Evolutionary conservation across 495 filamentous ascomycete species (phyloP).

Genomic region (Annulohypoxylon nitens): DNA sequence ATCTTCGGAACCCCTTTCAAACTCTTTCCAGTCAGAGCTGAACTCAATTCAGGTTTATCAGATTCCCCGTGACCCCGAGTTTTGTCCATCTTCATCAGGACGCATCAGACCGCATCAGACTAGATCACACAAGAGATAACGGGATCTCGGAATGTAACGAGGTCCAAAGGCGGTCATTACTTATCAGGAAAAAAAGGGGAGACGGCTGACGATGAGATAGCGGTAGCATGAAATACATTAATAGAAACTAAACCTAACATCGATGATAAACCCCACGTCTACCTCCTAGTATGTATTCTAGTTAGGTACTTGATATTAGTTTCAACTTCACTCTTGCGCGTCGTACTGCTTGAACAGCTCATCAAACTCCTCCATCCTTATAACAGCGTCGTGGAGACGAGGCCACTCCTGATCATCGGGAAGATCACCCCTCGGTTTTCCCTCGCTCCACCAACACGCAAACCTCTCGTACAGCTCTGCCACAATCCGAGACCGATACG

Average conservation of each 20-base stretch:
- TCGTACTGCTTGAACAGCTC: conserved; percentile 59
- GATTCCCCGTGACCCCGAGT: neutral
- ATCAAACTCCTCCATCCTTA: conserved; percentile 53
- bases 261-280: conserved; percentile 1
- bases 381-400: conserved; percentile 40
- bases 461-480: conserved; percentile 65
- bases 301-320: neutral
- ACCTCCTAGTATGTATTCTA: neutral
- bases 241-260: conserved; percentile 1
- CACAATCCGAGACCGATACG: conserved; percentile 56
- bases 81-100: conserved; percentile 1
- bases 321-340: conserved; percentile 14
- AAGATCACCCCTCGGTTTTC: conserved; percentile 20
- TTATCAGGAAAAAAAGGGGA: neutral
- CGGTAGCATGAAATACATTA: conserved; percentile 1
- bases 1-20: neutral
- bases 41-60: neutral
- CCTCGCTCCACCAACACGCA: conserved; percentile 48
- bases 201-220: neutral
- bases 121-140: conserved; percentile 3
- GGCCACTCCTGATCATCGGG: conserved; percentile 47
- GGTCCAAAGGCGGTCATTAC: neutral
- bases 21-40: conserved; percentile 7
- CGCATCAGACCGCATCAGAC: neutral
- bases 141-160: conserved; percentile 5